A percentile compares a stretch with the other conserved stretches of the same genome.
phyloP scores from a whole-genome alignment of 768 basidiomycete genomes.

The Lactifluus hygrophoroides region DNA sequence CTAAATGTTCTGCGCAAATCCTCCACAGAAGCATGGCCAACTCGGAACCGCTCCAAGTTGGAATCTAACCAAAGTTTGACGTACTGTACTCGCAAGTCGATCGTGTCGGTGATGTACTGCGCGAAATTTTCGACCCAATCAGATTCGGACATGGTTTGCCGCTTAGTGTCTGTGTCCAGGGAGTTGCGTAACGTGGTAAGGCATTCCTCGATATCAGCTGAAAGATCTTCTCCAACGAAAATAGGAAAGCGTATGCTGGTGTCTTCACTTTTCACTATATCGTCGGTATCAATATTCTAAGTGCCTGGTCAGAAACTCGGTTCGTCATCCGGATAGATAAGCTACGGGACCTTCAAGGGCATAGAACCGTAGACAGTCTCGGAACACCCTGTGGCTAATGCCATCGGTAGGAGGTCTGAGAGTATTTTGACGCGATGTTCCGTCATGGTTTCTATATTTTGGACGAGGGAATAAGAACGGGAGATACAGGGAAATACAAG shows the following conservation, averaged over 20 bases:
- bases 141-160: constrained; percentile 31
- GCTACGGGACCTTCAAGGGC: constrained; percentile 37
- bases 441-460: constrained; percentile 36
- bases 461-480: not conserved
- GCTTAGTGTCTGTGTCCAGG: constrained; percentile 29
- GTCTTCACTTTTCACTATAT: constrained; percentile 31
- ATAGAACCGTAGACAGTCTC: constrained; percentile 39
- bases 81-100: constrained; percentile 37
- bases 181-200: constrained; percentile 21
- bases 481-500: not conserved
- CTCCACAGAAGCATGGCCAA: constrained; percentile 36
- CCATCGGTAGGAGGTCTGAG: constrained; percentile 34
- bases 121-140: constrained; percentile 34
- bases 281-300: constrained; percentile 47
- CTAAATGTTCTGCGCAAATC: constrained; percentile 38
- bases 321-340: not conserved
- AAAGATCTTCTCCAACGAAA: constrained; percentile 21
- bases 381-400: constrained; percentile 38
- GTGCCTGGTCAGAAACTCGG: not conserved
- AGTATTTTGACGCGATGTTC: constrained; percentile 35
- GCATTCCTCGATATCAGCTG: constrained; percentile 22
- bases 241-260: constrained; percentile 28
- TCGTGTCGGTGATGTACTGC: constrained; percentile 32
- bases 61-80: constrained; percentile 43
- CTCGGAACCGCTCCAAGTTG: constrained; percentile 41